Base-by-base conservation (phyloP, 805 yeast species). In the Debaryomyces prosopidis region DNA sequence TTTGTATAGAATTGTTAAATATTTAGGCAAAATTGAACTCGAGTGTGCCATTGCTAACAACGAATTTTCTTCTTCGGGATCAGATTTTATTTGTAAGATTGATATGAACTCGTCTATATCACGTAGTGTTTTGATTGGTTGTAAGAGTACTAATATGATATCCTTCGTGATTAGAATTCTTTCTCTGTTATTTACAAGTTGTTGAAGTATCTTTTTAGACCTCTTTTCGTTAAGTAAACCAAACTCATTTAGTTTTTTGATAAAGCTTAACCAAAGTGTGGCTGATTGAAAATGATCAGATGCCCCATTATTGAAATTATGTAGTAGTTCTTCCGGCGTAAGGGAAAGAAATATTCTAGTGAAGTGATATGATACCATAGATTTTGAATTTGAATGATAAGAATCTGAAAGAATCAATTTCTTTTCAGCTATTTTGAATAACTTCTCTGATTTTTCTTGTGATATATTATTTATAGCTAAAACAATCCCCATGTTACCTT, bases 401-500 rank as follows among this genome's bases (percentile, higher is more conserved):
- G 12, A 14, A 30, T 30, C 33, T n/a, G 5, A 30, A 14, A 9
- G 16, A n/a, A 53, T 52, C 44, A 51, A 63, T 17, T 57, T 59
- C 9, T 50, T 41, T 19, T 59, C 66, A 3, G 65, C 65, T n/a
- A 62, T 51, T 4, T 56, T 42, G 36, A 68, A 52, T 8, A 72
- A 52, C 31, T 49, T 50, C 18, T 45, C 40, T 1, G 73, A 68
- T 31, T 66, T 65, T 15, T 45, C 55, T 7, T 36, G 42, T 5
- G 68, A 61, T 12, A 58, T 53, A 12, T 44, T 41, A 5, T 57
- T 48, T 4, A 71, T 53, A 0, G 71, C 62, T 16, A 70, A 41
- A 1, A 62, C 66, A 1, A 72, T 57, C 1, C 75, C 77, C 65
- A 72, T 60, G 45, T 64, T 59, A 2, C 70, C 73, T 33, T 57